Conservation (phyloP, 139 green algal species). For the Deuterostichococcus epilithicus region DNA sequence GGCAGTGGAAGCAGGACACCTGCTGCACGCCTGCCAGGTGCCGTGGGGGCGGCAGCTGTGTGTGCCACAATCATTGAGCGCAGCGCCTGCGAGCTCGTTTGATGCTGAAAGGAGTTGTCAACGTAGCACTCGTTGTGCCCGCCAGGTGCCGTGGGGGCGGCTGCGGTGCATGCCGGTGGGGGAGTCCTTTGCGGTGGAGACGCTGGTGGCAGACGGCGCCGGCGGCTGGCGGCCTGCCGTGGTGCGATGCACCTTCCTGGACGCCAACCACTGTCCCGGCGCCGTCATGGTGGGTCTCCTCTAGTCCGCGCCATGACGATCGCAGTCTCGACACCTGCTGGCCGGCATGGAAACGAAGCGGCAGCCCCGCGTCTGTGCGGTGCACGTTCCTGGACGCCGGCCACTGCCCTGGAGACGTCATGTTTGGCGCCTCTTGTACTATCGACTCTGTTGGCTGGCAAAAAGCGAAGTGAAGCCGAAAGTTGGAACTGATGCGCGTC, state of each 20-base stretch:
- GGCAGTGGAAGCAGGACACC: too few species aligned
- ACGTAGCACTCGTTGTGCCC: background rate
- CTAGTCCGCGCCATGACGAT: too few species aligned
- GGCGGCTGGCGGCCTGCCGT: constrained; percentile 23
- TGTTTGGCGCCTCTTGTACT: constrained; percentile 21
- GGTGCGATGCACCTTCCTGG: constrained; percentile 72
- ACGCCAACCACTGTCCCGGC: constrained; percentile 93
- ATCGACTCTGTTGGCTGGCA: too few species aligned
- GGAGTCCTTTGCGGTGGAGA: constrained; percentile 40
- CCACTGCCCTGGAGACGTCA: constrained; percentile 85
- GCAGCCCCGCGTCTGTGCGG: constrained; percentile 30
- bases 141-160: constrained; percentile 21
- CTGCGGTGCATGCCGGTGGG: constrained; percentile 33
- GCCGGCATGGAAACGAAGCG: too few species aligned
- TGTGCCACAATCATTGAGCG: too few species aligned
- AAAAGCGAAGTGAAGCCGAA: too few species aligned
- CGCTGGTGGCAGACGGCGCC: constrained; percentile 1
- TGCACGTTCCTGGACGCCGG: constrained; percentile 91
- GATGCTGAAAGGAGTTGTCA: too few species aligned
- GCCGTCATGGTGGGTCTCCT: constrained; percentile 47
- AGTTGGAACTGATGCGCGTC: too few species aligned
- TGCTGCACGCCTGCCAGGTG: too few species aligned
- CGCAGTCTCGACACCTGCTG: background rate
- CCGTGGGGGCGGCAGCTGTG: too few species aligned
- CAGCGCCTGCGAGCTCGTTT: too few species aligned